These are phyloP conservation scores for Ogataea naganishii DNA, from an alignment of 805 yeast genomes.

Conservation along the genomic window DNA sequence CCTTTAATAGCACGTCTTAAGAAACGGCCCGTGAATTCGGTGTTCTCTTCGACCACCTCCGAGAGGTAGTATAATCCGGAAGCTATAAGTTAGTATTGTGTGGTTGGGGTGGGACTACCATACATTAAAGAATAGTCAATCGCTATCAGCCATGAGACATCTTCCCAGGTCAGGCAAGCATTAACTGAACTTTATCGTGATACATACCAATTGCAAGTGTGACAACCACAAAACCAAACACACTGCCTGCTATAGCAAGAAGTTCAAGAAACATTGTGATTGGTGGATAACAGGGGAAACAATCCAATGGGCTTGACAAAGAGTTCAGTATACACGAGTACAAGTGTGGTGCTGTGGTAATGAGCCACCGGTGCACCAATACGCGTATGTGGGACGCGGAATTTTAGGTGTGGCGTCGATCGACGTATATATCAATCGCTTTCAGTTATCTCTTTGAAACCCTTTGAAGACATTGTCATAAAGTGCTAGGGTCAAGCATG, in stretches of 20 bases:
- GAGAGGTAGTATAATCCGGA: conserved; percentile 87
- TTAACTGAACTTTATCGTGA: neutral
- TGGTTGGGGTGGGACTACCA: conserved; percentile 1
- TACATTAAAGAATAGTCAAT: neutral
- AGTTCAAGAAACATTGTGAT: conserved; percentile 45
- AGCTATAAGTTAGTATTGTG: conserved; percentile 43
- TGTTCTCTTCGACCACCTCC: conserved; percentile 88
- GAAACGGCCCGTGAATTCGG: conserved; percentile 72
- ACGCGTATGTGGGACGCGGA: no score
- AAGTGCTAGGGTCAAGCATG: no score
- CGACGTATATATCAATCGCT: no score
- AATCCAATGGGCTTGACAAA: no score
- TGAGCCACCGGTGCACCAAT: no score
- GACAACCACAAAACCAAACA: conserved; percentile 51
- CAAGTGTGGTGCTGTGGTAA: no score
- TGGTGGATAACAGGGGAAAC: conserved; percentile 5
- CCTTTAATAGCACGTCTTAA: conserved; percentile 54
- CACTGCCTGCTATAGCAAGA: conserved; percentile 51
- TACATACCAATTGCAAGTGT: conserved; percentile 37
- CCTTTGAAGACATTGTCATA: no score
- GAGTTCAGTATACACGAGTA: no score
- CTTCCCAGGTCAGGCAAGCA: neutral
- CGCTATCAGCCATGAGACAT: neutral
- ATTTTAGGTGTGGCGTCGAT: no score
- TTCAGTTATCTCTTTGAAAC: no score